Evolutionary conservation across 768 basidiomycete genomes (phyloP).

Genomic region (Phlegmacium glaucopus): DNA sequence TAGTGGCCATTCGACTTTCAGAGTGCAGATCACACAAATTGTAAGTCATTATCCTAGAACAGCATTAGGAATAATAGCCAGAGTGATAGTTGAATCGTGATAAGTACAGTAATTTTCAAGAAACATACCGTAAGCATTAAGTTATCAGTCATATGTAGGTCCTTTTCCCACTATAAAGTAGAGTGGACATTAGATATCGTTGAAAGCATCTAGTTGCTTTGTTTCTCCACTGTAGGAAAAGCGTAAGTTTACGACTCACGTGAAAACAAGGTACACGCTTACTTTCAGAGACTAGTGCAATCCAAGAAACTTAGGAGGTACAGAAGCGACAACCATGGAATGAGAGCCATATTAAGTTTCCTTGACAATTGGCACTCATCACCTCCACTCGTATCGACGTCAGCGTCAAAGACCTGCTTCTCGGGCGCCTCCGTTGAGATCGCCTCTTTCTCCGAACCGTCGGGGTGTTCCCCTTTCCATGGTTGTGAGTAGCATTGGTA

Average conservation of each 20-base stretch:
- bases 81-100: conserved; percentile 71
- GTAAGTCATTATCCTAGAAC: conserved; percentile 70
- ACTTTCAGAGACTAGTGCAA: conserved; percentile 52
- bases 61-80: conserved; percentile 78
- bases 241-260: conserved; percentile 5
- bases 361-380: conserved; percentile 68
- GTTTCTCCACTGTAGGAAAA: no score
- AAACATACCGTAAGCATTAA: no score
- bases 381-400: conserved; percentile 55
- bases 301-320: conserved; percentile 71
- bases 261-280: conserved; percentile 14
- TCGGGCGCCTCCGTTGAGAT: conserved; percentile 21
- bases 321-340: conserved; percentile 71
- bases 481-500: conserved; percentile 4
- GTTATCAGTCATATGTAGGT: conserved; percentile 58
- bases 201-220: no score
- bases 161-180: no score
- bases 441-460: conserved; percentile 23
- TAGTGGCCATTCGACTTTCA: conserved; percentile 49
- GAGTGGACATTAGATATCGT: no score
- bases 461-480: conserved; percentile 18
- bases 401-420: conserved; percentile 36
- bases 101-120: no score
- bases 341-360: conserved; percentile 64
- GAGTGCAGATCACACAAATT: no score